These are phyloP conservation scores for Ceratocystis cubensis DNA, from an alignment of 2,329 filamentous ascomycete genomes.

Conservation along the genomic window DNA sequence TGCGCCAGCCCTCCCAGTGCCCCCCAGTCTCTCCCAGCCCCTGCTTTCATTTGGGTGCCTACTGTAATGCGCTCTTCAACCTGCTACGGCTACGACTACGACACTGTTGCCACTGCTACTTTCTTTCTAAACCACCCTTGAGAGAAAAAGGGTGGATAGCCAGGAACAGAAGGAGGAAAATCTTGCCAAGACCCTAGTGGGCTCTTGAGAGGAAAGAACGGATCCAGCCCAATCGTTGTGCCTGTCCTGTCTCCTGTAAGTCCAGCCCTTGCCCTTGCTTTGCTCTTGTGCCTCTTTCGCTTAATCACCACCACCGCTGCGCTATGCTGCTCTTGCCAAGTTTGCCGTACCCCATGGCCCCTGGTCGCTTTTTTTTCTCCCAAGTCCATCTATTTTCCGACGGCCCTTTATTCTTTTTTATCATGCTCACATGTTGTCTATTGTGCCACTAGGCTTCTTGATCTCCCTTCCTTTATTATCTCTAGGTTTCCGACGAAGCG, in stretches of 20 bases:
- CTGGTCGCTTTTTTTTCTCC: neutral
- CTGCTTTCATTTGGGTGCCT: neutral
- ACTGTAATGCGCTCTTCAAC: neutral
- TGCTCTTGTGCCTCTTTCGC: constrained; percentile 5
- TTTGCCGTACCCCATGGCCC: neutral
- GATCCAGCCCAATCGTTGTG: neutral
- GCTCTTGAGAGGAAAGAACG: neutral
- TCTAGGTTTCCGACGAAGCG: constrained; percentile 10
- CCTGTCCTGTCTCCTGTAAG: neutral
- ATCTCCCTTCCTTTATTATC: constrained; percentile 12
- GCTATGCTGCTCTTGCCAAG: constrained; percentile 1
- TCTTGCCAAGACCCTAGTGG: neutral
- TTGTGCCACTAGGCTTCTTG: neutral
- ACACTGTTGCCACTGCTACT: neutral
- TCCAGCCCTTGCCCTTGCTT: neutral
- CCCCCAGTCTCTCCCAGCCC: neutral
- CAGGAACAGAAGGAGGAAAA: neutral
- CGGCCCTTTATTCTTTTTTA: constrained; percentile 3
- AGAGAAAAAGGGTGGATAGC: neutral
- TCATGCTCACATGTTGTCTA: constrained; percentile 7
- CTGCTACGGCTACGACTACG: neutral
- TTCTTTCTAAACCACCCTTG: neutral
- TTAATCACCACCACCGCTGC: constrained; percentile 8
- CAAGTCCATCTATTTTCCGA: constrained; percentile 4
- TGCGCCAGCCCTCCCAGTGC: neutral